Percentiles rank a stretch among this genome's conserved stretches.
Conservation (phyloP, 2,329 filamentous ascomycete genomes). For the Pleomassaria siparia region DNA sequence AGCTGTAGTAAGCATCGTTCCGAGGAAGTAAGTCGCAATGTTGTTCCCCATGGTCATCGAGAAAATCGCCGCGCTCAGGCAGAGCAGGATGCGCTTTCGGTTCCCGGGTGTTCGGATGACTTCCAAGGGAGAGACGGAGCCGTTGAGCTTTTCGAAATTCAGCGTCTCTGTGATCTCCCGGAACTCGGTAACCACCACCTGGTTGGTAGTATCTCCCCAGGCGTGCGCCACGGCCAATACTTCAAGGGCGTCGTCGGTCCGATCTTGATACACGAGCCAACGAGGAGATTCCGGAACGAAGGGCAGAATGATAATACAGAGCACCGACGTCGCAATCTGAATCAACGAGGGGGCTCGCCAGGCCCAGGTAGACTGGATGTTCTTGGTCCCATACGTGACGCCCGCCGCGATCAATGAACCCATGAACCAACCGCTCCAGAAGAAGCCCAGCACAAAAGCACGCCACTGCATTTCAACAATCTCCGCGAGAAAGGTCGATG, state of each 20-base stretch:
- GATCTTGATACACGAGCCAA: constrained; percentile 64
- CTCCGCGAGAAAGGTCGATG: constrained; percentile 46
- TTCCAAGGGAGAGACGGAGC: background rate
- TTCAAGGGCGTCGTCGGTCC: constrained; percentile 59
- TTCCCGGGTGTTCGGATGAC: background rate
- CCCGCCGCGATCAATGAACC: constrained; percentile 56
- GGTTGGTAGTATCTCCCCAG: constrained; percentile 59
- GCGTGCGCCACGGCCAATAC: constrained; percentile 64
- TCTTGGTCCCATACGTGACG: constrained; percentile 43
- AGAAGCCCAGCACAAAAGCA: constrained; percentile 31
- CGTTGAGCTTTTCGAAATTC: constrained; percentile 12
- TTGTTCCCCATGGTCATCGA: constrained; percentile 27
- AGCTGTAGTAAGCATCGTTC: constrained; percentile 25
- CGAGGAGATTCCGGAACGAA: constrained; percentile 63
- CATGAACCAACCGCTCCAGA: constrained; percentile 55
- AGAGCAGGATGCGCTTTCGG: constrained; percentile 20
- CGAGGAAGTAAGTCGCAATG: constrained; percentile 42
- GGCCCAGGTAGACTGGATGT: constrained; percentile 49
- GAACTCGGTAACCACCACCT: too few relatives aligned
- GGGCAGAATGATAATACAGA: constrained; percentile 8
- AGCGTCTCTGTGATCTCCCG: constrained; percentile 55
- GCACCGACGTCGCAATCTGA: constrained; percentile 48
- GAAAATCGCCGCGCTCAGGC: constrained; percentile 12
- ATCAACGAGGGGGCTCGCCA: constrained; percentile 57
- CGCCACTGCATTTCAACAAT: constrained; percentile 44